Evolutionary conservation across 2,329 filamentous ascomycete species (phyloP), one percentile per base, ranked within the genome.

Genomic region (Nigrospora sphaerica): DNA sequence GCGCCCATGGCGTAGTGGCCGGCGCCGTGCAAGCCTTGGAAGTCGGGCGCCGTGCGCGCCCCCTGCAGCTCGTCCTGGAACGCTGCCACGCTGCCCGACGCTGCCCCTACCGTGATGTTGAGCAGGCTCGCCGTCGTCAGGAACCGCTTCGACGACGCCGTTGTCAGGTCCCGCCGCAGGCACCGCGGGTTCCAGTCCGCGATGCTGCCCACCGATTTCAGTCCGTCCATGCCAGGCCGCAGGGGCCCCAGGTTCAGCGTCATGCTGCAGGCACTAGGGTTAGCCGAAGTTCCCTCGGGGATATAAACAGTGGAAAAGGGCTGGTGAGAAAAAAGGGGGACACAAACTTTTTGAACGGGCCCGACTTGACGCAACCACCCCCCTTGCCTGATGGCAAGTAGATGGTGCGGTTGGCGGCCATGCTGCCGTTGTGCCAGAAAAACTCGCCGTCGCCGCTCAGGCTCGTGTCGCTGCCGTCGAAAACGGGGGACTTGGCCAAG

Each of bases 381-480:
- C 79, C 78, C 10, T 67, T 67, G n/a, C 75, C 78, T 0, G 70
- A 69, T 3, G 71, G 73, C 28, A 56, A 54, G 23, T 54, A 54
- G 12, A 51, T 49, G 14, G 55, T 53, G 12, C 54, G 52, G 42
- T 46, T 47, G 4, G 46, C 53, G 28, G 37, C 46, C 11, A 57
- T 53, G 43, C 45, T 52, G 48, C 62, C 55, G 43, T 59, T 37
- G 18, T 57, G 48, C 32, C 33, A 19, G 4, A 47, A 36, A 35
- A 57, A 61, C 13, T 58, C 49, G 19, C 75, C 75, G 48, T 78
- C 71, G 17, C 74, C 72, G 23, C 69, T 68, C 65, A 78, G 60
- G 45, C 68, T 72, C 42, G 69, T 74, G 28, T 67, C 69, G 49
- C 70, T 73, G 41, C 78, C 78, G 51, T 78, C 75, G 49, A 82